Evolutionary conservation across 441 rosid genomes (phyloP).

Genomic region (Arabidopsis lyrata): DNA sequence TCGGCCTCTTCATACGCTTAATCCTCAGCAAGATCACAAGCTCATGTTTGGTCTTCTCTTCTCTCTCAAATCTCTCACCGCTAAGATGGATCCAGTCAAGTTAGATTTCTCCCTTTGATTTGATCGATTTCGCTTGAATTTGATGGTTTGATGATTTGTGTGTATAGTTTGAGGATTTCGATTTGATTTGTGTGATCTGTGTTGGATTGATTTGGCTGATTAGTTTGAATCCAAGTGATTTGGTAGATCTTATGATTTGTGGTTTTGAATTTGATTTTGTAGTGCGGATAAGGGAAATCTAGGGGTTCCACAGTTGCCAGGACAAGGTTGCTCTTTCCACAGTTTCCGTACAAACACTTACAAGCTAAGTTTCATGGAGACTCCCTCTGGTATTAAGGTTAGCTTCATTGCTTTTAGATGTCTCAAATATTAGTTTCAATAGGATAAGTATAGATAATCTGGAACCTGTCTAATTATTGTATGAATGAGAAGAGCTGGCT

Average conservation of each 20-base stretch:
- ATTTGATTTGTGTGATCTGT: conserved; percentile 1
- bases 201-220: neutral
- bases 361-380: conserved; percentile 97
- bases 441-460: neutral
- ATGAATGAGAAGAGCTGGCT: neutral
- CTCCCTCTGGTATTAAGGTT: conserved; percentile 93
- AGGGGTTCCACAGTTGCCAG: conserved; percentile 89
- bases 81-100: conserved; percentile 95
- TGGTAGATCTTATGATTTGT: conserved; percentile 16
- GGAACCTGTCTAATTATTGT: neutral
- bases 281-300: conserved; percentile 85
- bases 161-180: neutral
- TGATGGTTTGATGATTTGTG: neutral
- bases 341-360: conserved; percentile 92
- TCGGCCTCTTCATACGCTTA: conserved; percentile 83
- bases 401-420: conserved; percentile 14
- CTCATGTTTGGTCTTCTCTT: conserved; percentile 92
- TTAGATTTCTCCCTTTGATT: conserved; percentile 32
- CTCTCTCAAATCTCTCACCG: conserved; percentile 86
- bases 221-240: conserved; percentile 4
- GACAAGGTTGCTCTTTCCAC: conserved; percentile 93
- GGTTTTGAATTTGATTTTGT: conserved; percentile 7
- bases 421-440: neutral
- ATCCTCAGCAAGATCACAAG: conserved; percentile 85
- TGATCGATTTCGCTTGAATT: neutral